Evolutionary conservation across 2,329 filamentous ascomycete genomes (phyloP).

Genomic region (Taxawa tesnikishii): DNA sequence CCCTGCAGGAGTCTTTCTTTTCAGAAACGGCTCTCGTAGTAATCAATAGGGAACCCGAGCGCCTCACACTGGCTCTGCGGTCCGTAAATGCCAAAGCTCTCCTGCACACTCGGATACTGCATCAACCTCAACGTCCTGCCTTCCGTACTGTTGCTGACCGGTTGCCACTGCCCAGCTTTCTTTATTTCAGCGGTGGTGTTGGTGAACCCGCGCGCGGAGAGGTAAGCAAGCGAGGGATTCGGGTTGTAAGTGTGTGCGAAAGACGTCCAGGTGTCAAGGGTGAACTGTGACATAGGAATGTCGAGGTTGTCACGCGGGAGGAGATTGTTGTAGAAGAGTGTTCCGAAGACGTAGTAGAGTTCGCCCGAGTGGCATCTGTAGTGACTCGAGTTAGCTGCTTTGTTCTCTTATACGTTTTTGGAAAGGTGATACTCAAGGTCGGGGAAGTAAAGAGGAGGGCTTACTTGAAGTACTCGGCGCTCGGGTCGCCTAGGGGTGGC

Average conservation of each 20-base stretch:
- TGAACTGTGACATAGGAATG: conserved; percentile 18
- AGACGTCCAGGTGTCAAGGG: conserved; percentile 19
- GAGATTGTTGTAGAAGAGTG: conserved; percentile 18
- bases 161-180: conserved; percentile 10
- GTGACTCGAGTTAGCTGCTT: no score
- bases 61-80: conserved; percentile 6
- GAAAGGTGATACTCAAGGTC: no score
- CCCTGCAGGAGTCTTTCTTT: no score
- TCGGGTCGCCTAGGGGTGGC: conserved; percentile 1
- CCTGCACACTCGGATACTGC: conserved; percentile 12
- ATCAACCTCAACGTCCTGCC: conserved; percentile 13
- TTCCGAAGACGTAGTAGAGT: conserved; percentile 20
- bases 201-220: conserved; percentile 15
- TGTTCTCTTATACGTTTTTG: no score
- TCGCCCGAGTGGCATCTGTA: conserved; percentile 23
- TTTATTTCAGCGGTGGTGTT: conserved; percentile 13
- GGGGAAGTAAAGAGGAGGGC: no score
- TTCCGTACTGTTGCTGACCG: conserved; percentile 6
- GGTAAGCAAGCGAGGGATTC: conserved; percentile 14
- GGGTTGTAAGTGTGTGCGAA: conserved; percentile 20
- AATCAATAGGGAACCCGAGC: conserved; percentile 4
- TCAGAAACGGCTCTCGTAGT: background rate
- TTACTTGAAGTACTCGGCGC: conserved; percentile 8
- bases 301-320: conserved; percentile 18
- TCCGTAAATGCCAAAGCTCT: conserved; percentile 6